Evolutionary conservation across 495 filamentous ascomycete genomes (phyloP), one percentile per base, ranked within the genome.

Genomic region (Cercophora scortea): DNA sequence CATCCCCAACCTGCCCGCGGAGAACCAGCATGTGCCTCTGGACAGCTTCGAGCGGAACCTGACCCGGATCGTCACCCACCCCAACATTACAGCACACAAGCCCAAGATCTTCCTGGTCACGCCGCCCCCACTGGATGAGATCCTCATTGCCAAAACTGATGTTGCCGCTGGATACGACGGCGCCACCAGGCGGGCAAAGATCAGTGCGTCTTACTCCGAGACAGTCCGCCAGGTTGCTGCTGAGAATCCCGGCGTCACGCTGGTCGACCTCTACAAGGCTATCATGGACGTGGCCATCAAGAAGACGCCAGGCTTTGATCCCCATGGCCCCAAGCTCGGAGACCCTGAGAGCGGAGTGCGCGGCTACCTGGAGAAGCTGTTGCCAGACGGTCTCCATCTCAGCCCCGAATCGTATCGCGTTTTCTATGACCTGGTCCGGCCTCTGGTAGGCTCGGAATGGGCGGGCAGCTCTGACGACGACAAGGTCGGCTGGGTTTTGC

Each of bases 111-210:
- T 94, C 43, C 67, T 95, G 15, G 73, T 95, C 46, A 89, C 83
- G 0, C 88, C 90, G 25, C 83, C 89, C 2, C 89, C 90, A 1
- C 63, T 95, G 35, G 85, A 93, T 59, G 85, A 96, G 69, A 85
- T 91, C 58, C 78, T 79, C 54, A 63, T 78, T 25, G 71, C 77
- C 50, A 61, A 63, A 49, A 64, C 74, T 15, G 86, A 90, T 59
- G 57, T 70, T 41, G 69, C 61, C 6, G 71, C 66, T 33, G 79
- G 77, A 6, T 69, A 73, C 42, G 54, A 65, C 3, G 69, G 75
- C 53, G 73, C 75, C 9, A 80, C 73, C 34, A 75, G 90, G 47
- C 81, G 80, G 16, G 82, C 86, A 19, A 75, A 71, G 17, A 58
- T 74, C 52, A 86, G 88, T 38, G 85, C 84, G 52, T 57, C 64